Percentiles rank a stretch among this genome's conserved stretches.
phyloP scores from a whole-genome alignment of 2,329 filamentous ascomycete species.

The Chaetomium olivaceum region DNA sequence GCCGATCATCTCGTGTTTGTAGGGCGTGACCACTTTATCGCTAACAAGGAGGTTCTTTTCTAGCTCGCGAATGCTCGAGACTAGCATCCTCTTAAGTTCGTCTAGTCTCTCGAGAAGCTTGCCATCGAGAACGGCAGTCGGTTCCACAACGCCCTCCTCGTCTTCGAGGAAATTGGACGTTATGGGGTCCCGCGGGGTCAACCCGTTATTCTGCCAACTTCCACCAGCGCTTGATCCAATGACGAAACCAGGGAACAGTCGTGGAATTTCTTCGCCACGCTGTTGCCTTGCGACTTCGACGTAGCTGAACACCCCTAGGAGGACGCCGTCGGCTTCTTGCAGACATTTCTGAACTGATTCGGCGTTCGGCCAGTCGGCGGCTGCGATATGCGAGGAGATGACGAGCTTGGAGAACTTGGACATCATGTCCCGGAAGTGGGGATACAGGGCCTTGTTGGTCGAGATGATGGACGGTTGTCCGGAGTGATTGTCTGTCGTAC shows the following conservation, averaged over 20 bases:
- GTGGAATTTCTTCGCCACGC: slow-evolving; percentile 86
- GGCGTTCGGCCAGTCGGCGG: slow-evolving; percentile 90
- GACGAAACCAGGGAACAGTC: slow-evolving; percentile 92
- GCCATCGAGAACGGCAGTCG: slow-evolving; percentile 71
- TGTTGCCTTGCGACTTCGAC: slow-evolving; percentile 94
- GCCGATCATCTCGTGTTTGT: slow-evolving; percentile 75
- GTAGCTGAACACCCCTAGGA: slow-evolving; percentile 92
- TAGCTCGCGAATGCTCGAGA: slow-evolving; percentile 81
- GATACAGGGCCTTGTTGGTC: slow-evolving; percentile 94
- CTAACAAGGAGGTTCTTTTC: slow-evolving; percentile 78
- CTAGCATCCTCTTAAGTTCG: slow-evolving; percentile 79
- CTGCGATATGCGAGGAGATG: slow-evolving; percentile 95
- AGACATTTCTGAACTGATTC: slow-evolving; percentile 95
- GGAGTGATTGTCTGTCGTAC: slow-evolving; percentile 97
- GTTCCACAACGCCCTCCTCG: slow-evolving; percentile 70
- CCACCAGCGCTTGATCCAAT: slow-evolving; percentile 81
- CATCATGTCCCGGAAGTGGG: slow-evolving; percentile 99
- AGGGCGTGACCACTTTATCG: slow-evolving; percentile 78
- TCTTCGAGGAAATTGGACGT: slow-evolving; percentile 86
- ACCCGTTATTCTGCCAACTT: slow-evolving; percentile 78
- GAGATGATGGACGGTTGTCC: slow-evolving; percentile 99
- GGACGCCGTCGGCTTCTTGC: slow-evolving; percentile 94
- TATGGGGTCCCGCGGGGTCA: slow-evolving; percentile 66
- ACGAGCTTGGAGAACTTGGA: slow-evolving; percentile 99
- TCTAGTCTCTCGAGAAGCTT: slow-evolving; percentile 80